These are phyloP conservation scores for Massariosphaeria phaeospora DNA, from an alignment of 495 filamentous ascomycete genomes.

Conservation along the genomic window DNA sequence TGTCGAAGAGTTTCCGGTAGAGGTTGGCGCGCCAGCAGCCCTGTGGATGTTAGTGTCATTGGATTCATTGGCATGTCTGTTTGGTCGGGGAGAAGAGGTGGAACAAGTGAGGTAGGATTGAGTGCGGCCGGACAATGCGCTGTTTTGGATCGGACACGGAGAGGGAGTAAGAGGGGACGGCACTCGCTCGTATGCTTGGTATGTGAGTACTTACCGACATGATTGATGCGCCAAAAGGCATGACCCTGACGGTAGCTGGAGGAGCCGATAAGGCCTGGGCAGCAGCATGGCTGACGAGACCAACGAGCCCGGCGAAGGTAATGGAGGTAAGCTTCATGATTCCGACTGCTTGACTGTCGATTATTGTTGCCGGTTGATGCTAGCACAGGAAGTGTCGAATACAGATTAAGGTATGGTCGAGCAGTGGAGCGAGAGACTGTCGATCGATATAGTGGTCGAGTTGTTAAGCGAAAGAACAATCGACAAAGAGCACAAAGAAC, in stretches of 20 bases:
- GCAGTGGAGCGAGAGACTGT: background rate
- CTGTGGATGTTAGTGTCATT: constrained; percentile 9
- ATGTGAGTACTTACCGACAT: constrained; percentile 13
- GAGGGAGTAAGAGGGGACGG: background rate
- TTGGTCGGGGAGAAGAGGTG: background rate
- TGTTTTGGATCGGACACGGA: background rate
- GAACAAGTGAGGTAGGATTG: background rate
- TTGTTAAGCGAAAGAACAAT: background rate
- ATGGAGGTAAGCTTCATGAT: constrained; percentile 15
- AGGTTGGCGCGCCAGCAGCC: constrained; percentile 28
- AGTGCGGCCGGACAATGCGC: no score
- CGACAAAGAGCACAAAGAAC: no score
- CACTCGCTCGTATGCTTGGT: background rate
- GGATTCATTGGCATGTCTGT: background rate
- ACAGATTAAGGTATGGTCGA: background rate
- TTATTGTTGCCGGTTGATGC: background rate
- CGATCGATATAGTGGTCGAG: background rate
- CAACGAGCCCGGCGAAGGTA: constrained; percentile 1
- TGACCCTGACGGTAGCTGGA: constrained; percentile 18
- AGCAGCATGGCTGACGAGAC: background rate
- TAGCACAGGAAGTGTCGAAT: background rate
- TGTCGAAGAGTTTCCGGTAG: constrained; percentile 19
- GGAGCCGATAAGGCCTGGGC: no score
- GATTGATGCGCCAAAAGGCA: constrained; percentile 30
- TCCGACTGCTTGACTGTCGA: background rate